phyloP scores from a whole-genome alignment of 805 yeast species.

The Myxozyma monticola region DNA sequence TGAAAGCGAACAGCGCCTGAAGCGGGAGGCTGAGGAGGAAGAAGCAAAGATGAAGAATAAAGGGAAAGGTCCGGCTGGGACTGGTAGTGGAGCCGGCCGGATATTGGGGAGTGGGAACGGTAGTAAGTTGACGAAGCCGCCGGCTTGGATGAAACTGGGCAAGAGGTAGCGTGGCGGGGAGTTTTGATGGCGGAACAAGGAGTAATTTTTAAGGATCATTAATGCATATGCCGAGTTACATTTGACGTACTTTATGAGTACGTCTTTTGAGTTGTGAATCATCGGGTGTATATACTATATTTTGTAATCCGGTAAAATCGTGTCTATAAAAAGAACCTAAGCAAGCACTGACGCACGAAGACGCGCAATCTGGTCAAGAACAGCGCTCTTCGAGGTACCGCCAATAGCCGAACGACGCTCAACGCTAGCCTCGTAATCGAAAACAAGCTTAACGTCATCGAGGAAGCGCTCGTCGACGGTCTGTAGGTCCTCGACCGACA shows the following conservation, averaged over 20 bases:
- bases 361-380: conserved; percentile 65
- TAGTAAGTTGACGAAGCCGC: conserved; percentile 16
- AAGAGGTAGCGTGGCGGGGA: conserved; percentile 14
- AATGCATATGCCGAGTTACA: too few relatives aligned
- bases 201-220: too few relatives aligned
- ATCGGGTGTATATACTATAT: too few relatives aligned
- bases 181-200: not conserved
- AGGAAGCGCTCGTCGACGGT: conserved; percentile 77
- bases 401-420: conserved; percentile 97
- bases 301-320: too few relatives aligned
- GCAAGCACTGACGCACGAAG: too few relatives aligned
- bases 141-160: conserved; percentile 28
- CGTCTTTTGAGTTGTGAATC: too few relatives aligned
- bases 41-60: conserved; percentile 10
- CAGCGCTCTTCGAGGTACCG: conserved; percentile 92
- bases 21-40: conserved; percentile 11
- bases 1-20: conserved; percentile 10
- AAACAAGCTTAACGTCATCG: conserved; percentile 68
- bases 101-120: conserved; percentile 9
- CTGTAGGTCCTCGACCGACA: conserved; percentile 75
- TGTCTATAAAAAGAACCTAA: too few relatives aligned
- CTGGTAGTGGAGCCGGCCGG: conserved; percentile 9
- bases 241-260: too few relatives aligned
- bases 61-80: conserved; percentile 8
- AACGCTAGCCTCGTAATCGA: conserved; percentile 88